Evolutionary conservation across 805 yeast species (phyloP).

Genomic region (Kurtzmaniella cleridarum): DNA sequence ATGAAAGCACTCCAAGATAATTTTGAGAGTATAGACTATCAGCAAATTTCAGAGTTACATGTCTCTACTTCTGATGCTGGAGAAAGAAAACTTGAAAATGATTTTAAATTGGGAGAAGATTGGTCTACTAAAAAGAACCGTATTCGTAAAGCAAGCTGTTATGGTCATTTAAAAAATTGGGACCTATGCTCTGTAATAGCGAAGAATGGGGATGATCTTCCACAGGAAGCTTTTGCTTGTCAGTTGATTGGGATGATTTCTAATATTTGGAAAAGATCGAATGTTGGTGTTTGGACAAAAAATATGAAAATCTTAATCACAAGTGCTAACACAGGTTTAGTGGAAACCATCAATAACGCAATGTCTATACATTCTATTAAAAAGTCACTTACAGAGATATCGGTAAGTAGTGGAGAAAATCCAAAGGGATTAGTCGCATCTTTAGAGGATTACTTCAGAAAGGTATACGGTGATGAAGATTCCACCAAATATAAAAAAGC

Average conservation of each 20-base stretch:
- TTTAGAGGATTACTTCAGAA: conserved; percentile 69
- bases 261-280: conserved; percentile 69
- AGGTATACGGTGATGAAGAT: conserved; percentile 64
- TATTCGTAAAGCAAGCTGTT: conserved; percentile 70
- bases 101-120: conserved; percentile 89
- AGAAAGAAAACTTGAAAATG: conserved; percentile 87
- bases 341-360: conserved; percentile 94
- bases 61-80: conserved; percentile 53
- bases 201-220: conserved; percentile 90
- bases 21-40: conserved; percentile 33
- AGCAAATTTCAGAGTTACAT: conserved; percentile 44
- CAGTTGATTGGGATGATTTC: conserved; percentile 87
- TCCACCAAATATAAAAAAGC: conserved; percentile 61
- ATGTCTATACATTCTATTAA: conserved; percentile 91
- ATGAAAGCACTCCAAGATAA: conserved; percentile 35
- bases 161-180: conserved; percentile 89
- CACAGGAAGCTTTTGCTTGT: conserved; percentile 97
- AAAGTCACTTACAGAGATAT: conserved; percentile 77
- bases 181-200: conserved; percentile 93
- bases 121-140: conserved; percentile 82
- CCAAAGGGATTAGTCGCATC: conserved; percentile 68
- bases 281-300: conserved; percentile 83
- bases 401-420: conserved; percentile 61
- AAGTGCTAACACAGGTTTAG: conserved; percentile 84
- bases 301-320: conserved; percentile 90